Evolutionary conservation across 2,329 filamentous ascomycete species (phyloP), one percentile per base, ranked within the genome.

Genomic region (Ilyonectria mors-panacis): DNA sequence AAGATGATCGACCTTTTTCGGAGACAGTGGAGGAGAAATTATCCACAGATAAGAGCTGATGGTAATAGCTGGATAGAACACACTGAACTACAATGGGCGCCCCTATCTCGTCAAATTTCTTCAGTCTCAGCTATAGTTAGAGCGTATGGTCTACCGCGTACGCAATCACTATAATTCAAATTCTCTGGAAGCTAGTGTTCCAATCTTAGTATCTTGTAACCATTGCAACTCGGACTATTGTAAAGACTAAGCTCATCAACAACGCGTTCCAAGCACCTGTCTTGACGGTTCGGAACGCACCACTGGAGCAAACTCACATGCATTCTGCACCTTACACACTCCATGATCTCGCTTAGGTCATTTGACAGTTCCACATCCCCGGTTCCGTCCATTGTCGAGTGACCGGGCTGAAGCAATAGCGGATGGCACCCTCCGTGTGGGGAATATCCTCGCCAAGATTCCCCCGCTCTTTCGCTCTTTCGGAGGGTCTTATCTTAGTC

Each of bases 351-450:
- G 15, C 47, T 9, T n/a, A 30, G 17, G 23, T 17, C 15, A 50
- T 4, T n/a, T n/a, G 26, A n/a, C 19, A 21, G 15, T 58, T 33
- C 39, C 55, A 6, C 23, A 21, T 45, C 1, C 37, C 30, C 42
- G 30, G 12, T 17, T 37, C 30, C 53, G 17, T 55, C 19, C 30
- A 17, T 39, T 7, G 48, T 51, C 26, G 23, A 51, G 48, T 33
- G 48, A 35, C 30, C 5, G 9, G 17, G 30, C 30, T 15, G 21
- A 45, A 26, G 15, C 44, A 42, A 26, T 28, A 19, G 42, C 39
- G 19, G 62, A 54, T 64, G 62, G 62, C 62, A 64, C 62, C 7
- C 62, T 64, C 62, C 62, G 62, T 59, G 62, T 48, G 55, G 61
- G 51, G 61, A 26, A 45, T 28, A 45, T n/a, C 54, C 28, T 39